phyloP scores from a whole-genome alignment of 2,329 filamentous ascomycete genomes.

The Arthrobotrys conoides region DNA sequence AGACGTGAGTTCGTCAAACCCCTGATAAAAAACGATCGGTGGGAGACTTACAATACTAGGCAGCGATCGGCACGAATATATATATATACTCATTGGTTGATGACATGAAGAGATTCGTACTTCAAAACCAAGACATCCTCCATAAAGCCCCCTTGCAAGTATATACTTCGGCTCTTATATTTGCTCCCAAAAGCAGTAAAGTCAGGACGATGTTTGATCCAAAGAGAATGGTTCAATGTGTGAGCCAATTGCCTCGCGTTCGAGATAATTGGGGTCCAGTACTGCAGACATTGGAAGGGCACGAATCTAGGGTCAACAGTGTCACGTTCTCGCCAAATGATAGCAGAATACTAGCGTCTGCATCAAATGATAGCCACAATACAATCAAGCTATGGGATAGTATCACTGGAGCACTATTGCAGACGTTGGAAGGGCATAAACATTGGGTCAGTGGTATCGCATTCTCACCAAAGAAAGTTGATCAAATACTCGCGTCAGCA shows the following conservation, averaged over 20 bases:
- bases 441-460: background rate
- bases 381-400: conserved; percentile 5
- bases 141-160: conserved; percentile 4
- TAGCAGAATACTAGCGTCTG: background rate
- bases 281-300: conserved; percentile 2
- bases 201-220: conserved; percentile 12
- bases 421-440: background rate
- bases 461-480: background rate
- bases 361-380: background rate
- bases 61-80: background rate
- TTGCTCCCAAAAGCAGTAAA: conserved; percentile 8
- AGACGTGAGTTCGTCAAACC: background rate
- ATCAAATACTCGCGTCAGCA: background rate
- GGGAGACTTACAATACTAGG: background rate
- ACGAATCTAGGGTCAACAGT: background rate
- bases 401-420: background rate
- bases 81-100: background rate
- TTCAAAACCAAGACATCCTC: conserved; percentile 7
- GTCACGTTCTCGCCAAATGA: conserved; percentile 5
- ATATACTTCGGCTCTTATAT: conserved; percentile 16
- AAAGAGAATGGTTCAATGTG: background rate
- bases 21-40: background rate
- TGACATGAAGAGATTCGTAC: conserved; percentile 23
- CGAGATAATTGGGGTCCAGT: background rate
- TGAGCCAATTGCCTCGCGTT: background rate